Evolutionary conservation across 306 rosid genomes (phyloP), one percentile per base, ranked within the genome.

Genomic region (Castanopsis chinensis): DNA sequence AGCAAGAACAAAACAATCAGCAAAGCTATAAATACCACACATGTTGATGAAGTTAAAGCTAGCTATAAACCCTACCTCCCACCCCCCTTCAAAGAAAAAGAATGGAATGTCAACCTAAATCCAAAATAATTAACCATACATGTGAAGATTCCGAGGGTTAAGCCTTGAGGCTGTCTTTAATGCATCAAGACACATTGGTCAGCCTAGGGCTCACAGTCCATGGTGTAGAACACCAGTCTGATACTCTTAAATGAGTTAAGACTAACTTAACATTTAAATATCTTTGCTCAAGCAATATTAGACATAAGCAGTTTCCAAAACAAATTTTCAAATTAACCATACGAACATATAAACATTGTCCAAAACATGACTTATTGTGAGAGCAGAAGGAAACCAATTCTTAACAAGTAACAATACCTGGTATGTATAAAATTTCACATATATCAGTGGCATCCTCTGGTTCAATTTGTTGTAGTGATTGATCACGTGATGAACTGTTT

Each of bases 381-480:
- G 60, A 61, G 69, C 27, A 11, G 5, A 14, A 79, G 59, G 18
- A 69, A 51, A 70, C 74, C 72, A 59, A 6, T 63, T 51, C 23
- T 21, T 6, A 68, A 10, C 52, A 33, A 71, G 67, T 69, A 25
- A 37, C 17, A 73, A 77, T 82, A 94, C 97, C 97, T 92, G 98
- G 85, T 92, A 94, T 5, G 92, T 88, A 77, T 94, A 94, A 59
- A 92, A 92, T 83, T 92, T 94, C 71, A 94, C 94, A 78, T 92
- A 91, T 81, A 94, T 88, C 82, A 91, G 86, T 0, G 97, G 98
- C 96, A 94, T 92, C 85, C 97, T 32, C 1, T 4, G 35, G 35
- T 85, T 92, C 89, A 94, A 83, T 87, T 94, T 94, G 92, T 92
- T 94, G 92, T 94, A 91, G 90, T 94, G 98, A 79, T 94, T 94